Conservation (phyloP, 805 yeast genomes). For the Torulaspora indica region DNA sequence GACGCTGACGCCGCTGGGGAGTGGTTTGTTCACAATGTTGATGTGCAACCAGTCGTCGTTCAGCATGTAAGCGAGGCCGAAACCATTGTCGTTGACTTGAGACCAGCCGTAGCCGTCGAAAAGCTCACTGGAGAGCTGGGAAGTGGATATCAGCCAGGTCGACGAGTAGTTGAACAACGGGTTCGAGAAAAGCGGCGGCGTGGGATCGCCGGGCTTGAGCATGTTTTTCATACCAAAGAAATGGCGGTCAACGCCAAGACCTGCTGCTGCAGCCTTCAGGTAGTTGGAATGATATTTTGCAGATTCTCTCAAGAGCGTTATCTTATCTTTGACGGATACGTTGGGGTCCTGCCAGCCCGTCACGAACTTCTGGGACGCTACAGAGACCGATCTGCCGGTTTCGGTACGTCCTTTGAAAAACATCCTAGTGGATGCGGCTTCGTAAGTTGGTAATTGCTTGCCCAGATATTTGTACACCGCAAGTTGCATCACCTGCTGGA, state of each 20-base stretch:
- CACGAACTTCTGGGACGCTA: constrained; percentile 65
- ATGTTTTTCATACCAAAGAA: constrained; percentile 80
- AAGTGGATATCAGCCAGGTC: constrained; percentile 83
- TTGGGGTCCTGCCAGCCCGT: constrained; percentile 61
- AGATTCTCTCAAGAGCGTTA: constrained; percentile 66
- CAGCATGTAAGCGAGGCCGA: constrained; percentile 90
- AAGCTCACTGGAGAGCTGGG: constrained; percentile 79
- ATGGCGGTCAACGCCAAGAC: constrained; percentile 91
- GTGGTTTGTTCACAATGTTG: constrained; percentile 65
- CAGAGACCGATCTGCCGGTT: constrained; percentile 80
- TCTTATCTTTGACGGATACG: constrained; percentile 48
- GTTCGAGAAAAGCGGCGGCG: constrained; percentile 68
- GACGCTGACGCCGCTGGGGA: constrained; percentile 27
- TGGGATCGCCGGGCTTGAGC: constrained; percentile 45
- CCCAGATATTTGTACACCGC: constrained; percentile 85
- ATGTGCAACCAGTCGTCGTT: constrained; percentile 80
- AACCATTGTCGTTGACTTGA: constrained; percentile 89
- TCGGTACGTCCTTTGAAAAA: constrained; percentile 91
- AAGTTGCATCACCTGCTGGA: constrained; percentile 86
- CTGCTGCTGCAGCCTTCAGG: constrained; percentile 73
- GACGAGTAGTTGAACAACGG: constrained; percentile 71
- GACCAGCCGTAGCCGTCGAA: constrained; percentile 96
- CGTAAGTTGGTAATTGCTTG: constrained; percentile 82
- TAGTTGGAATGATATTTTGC: constrained; percentile 68
- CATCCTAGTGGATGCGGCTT: constrained; percentile 90